Conservation (phyloP, 345 rosid species). For the Euphorbia peplus region DNA sequence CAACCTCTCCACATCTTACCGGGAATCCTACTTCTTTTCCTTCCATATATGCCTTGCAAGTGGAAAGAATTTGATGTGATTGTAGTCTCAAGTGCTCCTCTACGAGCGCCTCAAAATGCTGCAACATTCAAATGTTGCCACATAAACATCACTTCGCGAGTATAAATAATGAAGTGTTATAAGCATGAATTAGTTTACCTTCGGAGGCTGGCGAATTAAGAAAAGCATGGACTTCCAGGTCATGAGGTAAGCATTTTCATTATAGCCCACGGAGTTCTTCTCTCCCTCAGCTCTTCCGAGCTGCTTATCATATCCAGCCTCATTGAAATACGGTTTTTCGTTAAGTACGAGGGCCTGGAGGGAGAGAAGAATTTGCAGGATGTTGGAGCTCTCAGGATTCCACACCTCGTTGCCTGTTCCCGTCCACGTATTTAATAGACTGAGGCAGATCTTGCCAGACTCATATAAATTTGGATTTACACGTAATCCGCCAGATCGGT, state of each 20-base stretch:
- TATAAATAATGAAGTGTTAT: neutral
- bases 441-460: slow-evolving; percentile 86
- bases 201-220: slow-evolving; percentile 62
- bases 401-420: slow-evolving; percentile 89
- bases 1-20: slow-evolving; percentile 21
- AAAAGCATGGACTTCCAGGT: slow-evolving; percentile 89
- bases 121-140: slow-evolving; percentile 19
- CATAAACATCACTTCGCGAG: neutral
- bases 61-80: slow-evolving; percentile 40
- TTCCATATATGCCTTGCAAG: slow-evolving; percentile 77
- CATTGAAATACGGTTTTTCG: slow-evolving; percentile 92
- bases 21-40: slow-evolving; percentile 60
- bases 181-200: slow-evolving; percentile 40
- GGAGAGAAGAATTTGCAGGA: slow-evolving; percentile 93
- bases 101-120: slow-evolving; percentile 81
- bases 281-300: slow-evolving; percentile 85
- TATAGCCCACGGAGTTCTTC: slow-evolving; percentile 81
- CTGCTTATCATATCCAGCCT: slow-evolving; percentile 89
- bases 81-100: slow-evolving; percentile 61
- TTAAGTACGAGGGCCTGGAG: slow-evolving; percentile 98
- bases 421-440: slow-evolving; percentile 90
- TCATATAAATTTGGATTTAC: slow-evolving; percentile 89
- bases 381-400: slow-evolving; percentile 68
- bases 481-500: slow-evolving; percentile 84
- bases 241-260: slow-evolving; percentile 75